Base-by-base conservation (phyloP, 768 basidiomycete species). In the Termitomyces sp. region DNA sequence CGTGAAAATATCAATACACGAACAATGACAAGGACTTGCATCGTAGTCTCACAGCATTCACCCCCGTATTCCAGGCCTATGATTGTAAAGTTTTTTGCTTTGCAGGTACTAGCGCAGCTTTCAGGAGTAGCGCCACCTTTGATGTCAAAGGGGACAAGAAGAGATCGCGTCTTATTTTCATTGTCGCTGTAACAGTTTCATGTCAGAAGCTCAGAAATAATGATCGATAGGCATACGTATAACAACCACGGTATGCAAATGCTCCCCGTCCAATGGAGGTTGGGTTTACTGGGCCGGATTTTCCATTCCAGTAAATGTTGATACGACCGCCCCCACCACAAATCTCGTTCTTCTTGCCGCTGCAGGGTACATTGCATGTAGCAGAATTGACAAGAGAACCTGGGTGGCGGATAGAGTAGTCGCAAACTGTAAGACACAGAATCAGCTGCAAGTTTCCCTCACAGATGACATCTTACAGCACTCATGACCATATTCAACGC, bases 221-320 rank as follows among this genome's bases (percentile, higher is more conserved):
- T n/a, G n/a, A 29, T 18, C 1, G 3, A 27, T n/a, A 31, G 13
- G 31, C 53, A 13, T 41, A 59, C 59, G 59, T 59, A 29, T 59
- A 59, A 55, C 59, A 59, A n/a, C 59, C 59, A 34, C 59, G 54
- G 29, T 56, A 59, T 37, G 39, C 4, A 22, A 47, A 59, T 13
- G 59, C 29, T 56, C 59, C 59, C 22, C 34, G 34, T 13, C 49
- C 55, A 27, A 59, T 34, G 16, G 49, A 46, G 9, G 36, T 8
- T 26, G 59, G 54, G 18, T 47, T 46, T 2, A 37, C 24, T 1
- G 59, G 59, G 36, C 59, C 44, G 18, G 49, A 37, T 22, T 56
- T 51, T n/a, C 43, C 59, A 18, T 51, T 56, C 59, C 55, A 56
- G 29, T 39, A 56, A 18, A 59, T 29, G 31, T 56, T 59, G 55